Percentiles rank a stretch among this genome's conserved stretches.
phyloP scores from a whole-genome alignment of 768 basidiomycete species.

The Glaciozyma martinii region DNA sequence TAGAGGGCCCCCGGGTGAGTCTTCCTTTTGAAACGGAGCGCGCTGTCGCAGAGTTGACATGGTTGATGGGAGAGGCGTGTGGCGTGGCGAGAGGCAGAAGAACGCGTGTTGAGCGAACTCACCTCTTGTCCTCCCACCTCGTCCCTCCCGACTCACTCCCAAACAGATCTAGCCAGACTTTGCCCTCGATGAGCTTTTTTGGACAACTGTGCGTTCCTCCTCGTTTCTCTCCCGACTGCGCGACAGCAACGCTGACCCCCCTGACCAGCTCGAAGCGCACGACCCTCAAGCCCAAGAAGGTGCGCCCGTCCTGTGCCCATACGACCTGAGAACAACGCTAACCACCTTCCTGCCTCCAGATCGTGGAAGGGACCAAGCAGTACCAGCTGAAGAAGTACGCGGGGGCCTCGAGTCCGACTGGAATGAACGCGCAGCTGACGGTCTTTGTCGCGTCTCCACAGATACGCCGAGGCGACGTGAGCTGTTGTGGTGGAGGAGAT shows the following conservation, averaged over 20 bases:
- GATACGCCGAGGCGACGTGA: conserved; percentile 72
- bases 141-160: too few species aligned
- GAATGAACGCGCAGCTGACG: background rate
- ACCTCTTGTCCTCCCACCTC: too few species aligned
- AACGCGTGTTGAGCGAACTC: too few species aligned
- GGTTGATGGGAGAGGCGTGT: too few species aligned
- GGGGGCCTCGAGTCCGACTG: background rate
- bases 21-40: too few species aligned
- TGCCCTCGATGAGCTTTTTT: too few species aligned
- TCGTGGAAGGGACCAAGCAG: conserved; percentile 51
- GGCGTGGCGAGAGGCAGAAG: too few species aligned
- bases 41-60: too few species aligned
- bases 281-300: conserved; percentile 93
- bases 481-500: background rate
- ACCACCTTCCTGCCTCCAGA: background rate
- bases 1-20: too few species aligned
- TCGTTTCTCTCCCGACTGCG: background rate
- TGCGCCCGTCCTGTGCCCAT: background rate
- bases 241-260: background rate
- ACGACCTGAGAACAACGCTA: background rate
- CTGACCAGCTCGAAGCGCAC: conserved; percentile 67
- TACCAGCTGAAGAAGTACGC: conserved; percentile 86
- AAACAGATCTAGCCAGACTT: too few species aligned
- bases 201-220: too few species aligned
- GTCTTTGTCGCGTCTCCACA: background rate